Conservation (phyloP, 2,329 filamentous ascomycete species). For the Purpureocillium lavendulum region DNA sequence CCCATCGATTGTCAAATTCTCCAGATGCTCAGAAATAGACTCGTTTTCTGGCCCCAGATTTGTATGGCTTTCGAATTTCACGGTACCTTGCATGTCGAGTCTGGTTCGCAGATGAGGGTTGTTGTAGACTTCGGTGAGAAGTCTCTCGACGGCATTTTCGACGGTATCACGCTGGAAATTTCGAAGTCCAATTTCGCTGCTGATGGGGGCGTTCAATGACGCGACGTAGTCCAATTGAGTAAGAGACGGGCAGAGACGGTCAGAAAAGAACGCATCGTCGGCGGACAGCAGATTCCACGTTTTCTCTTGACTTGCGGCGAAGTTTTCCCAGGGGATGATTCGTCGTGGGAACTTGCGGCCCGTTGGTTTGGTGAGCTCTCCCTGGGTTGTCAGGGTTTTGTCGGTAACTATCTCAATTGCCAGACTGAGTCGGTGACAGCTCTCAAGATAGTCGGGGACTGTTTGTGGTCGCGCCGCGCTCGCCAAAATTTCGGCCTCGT, state of each 20-base stretch:
- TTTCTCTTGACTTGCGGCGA: constrained; percentile 11
- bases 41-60: constrained; percentile 18
- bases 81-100: constrained; percentile 22
- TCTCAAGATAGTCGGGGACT: constrained; percentile 21
- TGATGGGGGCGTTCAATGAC: background rate
- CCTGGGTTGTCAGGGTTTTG: too few species aligned
- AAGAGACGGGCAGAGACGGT: background rate
- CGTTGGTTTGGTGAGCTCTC: constrained; percentile 20
- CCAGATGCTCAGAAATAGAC: constrained; percentile 13
- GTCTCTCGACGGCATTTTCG: constrained; percentile 24
- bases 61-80: constrained; percentile 28
- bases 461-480: constrained; percentile 11
- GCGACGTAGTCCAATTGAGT: background rate
- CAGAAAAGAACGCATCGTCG: background rate
- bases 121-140: constrained; percentile 19
- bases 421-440: constrained; percentile 21
- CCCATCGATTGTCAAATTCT: constrained; percentile 15
- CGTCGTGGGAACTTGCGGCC: constrained; percentile 23
- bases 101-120: constrained; percentile 16
- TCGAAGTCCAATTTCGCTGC: constrained; percentile 3
- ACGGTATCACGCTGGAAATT: constrained; percentile 24
- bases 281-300: background rate
- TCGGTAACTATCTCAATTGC: constrained; percentile 22
- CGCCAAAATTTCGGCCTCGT: constrained; percentile 17
- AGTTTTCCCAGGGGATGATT: constrained; percentile 27